These are phyloP conservation scores for Apophysomyces elegans DNA, from an alignment of 371 early-diverging fungal genomes.

Conservation along the genomic window DNA sequence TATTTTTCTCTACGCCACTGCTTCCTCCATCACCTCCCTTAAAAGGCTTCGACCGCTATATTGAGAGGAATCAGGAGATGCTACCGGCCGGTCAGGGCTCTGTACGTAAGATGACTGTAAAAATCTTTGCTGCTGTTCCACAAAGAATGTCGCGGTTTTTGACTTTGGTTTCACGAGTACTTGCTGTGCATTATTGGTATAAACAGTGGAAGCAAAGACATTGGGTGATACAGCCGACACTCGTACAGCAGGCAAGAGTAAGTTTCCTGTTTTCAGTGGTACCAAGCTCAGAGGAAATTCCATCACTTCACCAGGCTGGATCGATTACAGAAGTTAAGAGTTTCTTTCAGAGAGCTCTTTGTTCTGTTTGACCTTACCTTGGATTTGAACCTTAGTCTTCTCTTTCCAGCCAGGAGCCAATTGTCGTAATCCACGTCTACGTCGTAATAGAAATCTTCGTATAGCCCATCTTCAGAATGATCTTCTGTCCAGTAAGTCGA, in stretches of 20 bases:
- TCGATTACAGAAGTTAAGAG: background rate
- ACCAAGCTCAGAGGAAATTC: constrained; percentile 64
- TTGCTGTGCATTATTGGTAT: constrained; percentile 68
- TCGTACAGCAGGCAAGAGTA: constrained; percentile 60
- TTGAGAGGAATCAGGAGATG: constrained; percentile 13
- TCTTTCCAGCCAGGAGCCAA: constrained; percentile 74
- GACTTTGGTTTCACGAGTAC: constrained; percentile 67
- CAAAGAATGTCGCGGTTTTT: constrained; percentile 69
- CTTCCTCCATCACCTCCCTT: constrained; percentile 9
- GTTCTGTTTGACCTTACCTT: constrained; percentile 45
- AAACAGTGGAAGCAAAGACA: constrained; percentile 60
- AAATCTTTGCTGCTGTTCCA: constrained; percentile 67
- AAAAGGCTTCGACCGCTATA: constrained; percentile 9
- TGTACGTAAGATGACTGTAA: constrained; percentile 28
- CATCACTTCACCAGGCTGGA: constrained; percentile 55
- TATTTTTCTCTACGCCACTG: background rate
- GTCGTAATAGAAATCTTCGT: constrained; percentile 65
- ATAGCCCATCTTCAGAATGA: constrained; percentile 15
- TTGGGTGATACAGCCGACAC: constrained; percentile 54
- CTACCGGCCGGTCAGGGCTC: constrained; percentile 11
- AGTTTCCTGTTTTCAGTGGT: constrained; percentile 69
- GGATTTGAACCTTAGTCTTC: constrained; percentile 60
- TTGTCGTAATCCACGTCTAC: constrained; percentile 70
- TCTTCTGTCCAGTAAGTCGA: constrained; percentile 60
- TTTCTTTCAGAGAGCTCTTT: too few species aligned